A percentile compares a stretch with the other conserved stretches of the same genome.
phyloP scores from a whole-genome alignment of 208 protist species.

The Strigomonas oncopelti region DNA sequence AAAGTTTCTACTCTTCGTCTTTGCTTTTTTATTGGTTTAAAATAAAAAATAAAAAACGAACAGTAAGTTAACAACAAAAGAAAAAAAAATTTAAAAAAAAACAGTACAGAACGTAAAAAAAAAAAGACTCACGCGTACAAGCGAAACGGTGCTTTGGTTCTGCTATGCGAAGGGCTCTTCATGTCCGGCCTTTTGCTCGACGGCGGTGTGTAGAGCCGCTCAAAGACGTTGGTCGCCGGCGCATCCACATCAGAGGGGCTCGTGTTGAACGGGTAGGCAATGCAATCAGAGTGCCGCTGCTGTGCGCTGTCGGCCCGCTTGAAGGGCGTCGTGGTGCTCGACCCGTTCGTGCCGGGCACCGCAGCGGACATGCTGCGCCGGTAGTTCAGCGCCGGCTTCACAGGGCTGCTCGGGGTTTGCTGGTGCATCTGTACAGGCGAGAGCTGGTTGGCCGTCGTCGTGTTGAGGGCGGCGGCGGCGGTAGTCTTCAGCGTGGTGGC shows the following conservation, averaged over 20 bases:
- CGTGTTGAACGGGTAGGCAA: too few relatives aligned
- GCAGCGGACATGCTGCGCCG: not conserved
- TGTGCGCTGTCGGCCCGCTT: not conserved
- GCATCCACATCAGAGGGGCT: not conserved
- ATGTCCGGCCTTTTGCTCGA: not conserved
- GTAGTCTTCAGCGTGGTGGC: slow-evolving; percentile 18
- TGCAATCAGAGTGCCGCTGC: slow-evolving; percentile 2
- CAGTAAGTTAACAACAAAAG: not conserved
- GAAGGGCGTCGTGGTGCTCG: not conserved
- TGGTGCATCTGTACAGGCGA: not conserved
- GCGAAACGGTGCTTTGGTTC: not conserved
- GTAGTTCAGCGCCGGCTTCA: not conserved
- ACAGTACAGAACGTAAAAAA: not conserved
- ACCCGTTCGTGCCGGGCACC: not conserved
- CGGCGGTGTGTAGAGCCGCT: slow-evolving; percentile 42
- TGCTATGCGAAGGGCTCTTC: too few relatives aligned
- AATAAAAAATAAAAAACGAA: slow-evolving; percentile 4
- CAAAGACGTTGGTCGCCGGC: slow-evolving; percentile 21
- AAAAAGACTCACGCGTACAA: not conserved
- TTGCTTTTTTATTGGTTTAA: not conserved
- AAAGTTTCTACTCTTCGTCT: too few relatives aligned
- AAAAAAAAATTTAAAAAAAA: not conserved
- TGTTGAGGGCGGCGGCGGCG: not conserved
- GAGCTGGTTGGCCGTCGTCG: not conserved
- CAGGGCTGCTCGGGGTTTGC: not conserved